Evolutionary conservation across 192 early-diverging fungal species (phyloP), one percentile per base, ranked within the genome.

Genomic region (Geranomyces variabilis): DNA sequence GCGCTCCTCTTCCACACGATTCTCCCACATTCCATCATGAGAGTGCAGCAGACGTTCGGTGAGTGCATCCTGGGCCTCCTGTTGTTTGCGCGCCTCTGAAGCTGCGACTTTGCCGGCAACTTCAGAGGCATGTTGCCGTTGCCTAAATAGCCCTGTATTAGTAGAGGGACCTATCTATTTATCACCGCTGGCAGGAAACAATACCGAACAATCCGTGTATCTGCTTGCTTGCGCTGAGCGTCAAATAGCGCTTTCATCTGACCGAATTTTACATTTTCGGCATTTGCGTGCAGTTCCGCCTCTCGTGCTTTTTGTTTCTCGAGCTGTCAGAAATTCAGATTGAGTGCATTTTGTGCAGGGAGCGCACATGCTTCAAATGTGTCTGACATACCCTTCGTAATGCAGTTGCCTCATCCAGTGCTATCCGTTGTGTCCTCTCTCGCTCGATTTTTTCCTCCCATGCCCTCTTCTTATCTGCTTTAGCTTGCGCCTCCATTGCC

Each of bases 161-260:
- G 53, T 31, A 33, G 17, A 29, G 62, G n/a, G n/a, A 28, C 19
- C 8, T 1, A 9, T 10, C 3, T 24, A 53, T 53, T n/a, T n/a
- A 53, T 12, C 21, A 41, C 65, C 10, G 2, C 26, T 24, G 8
- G 10, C 19, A 43, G 26, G 30, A 41, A 57, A 2, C 21, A 21
- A 43, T 3, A 60, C 58, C 29, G 21, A 19, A 63, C 60, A 19
- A 61, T 70, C 53, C 51, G 17, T 13, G 12, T 19, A 31, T 77
- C 64, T 17, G 59, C 44, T 0, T 80, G 31, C 69, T 76, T 77
- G 14, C 75, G 73, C 26, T 70, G 55, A 0, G 65, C 51, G 12
- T 19, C 69, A 56, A 83, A 59, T 13, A 75, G 44, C 15, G 29
- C 4, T 57, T 83, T 78, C 79, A 83, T 81, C 49, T 76, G 31